phyloP scores from a whole-genome alignment of 1,284 basidiomycete species.

The Ganoderma resinaceum region DNA sequence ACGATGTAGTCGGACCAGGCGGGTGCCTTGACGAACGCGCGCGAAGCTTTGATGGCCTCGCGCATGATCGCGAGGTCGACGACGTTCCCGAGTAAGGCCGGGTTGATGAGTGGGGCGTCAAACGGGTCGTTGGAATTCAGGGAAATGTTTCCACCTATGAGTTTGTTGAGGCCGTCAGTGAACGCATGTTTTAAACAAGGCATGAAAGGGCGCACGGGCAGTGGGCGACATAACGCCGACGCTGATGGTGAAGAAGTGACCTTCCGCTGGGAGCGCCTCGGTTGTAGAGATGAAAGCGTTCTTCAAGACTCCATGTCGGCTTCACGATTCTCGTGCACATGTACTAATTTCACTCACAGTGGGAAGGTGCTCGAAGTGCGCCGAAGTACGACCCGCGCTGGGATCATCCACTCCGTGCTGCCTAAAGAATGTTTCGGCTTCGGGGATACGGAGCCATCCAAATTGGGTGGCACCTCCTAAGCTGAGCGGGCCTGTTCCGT shows the following conservation, averaged over 20 bases:
- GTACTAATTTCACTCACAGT: slow-evolving; percentile 8
- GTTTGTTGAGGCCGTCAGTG: neutral
- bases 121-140: slow-evolving; percentile 32
- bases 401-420: slow-evolving; percentile 19
- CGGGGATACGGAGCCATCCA: slow-evolving; percentile 22
- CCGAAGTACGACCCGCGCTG: slow-evolving; percentile 25
- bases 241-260: slow-evolving; percentile 18
- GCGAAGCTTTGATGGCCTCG: slow-evolving; percentile 21
- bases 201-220: slow-evolving; percentile 16
- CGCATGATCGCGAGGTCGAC: slow-evolving; percentile 33
- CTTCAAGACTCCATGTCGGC: neutral
- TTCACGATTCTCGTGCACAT: neutral
- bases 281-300: slow-evolving; percentile 15
- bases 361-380: slow-evolving; percentile 29
- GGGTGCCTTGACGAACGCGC: slow-evolving; percentile 28
- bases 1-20: slow-evolving; percentile 22
- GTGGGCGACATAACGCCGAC: slow-evolving; percentile 18
- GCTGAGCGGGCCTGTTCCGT: neutral
- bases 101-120: slow-evolving; percentile 33
- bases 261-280: slow-evolving; percentile 9
- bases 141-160: slow-evolving; percentile 33
- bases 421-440: slow-evolving; percentile 11
- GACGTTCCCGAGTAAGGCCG: slow-evolving; percentile 21
- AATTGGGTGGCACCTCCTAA: slow-evolving; percentile 3
- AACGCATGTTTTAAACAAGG: slow-evolving; percentile 6